Evolutionary conservation across 1,284 basidiomycete species (phyloP).

Genomic region (Fomitiporia mediterranea): DNA sequence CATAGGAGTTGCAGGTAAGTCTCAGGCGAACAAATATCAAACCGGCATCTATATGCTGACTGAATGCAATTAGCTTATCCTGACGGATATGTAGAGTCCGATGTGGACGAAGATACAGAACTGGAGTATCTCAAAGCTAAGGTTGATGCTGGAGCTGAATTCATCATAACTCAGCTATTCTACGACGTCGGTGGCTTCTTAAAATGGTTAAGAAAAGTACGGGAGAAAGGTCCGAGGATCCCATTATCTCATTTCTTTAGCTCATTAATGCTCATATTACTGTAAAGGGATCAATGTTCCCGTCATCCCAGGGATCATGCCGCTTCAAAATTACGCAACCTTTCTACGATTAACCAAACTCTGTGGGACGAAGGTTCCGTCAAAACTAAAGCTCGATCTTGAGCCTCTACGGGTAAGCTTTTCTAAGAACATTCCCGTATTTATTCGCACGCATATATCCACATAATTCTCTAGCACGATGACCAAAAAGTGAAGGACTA

Average conservation of each 20-base stretch:
- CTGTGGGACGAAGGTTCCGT: slow-evolving; percentile 79
- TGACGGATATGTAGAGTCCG: slow-evolving; percentile 80
- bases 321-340: slow-evolving; percentile 93
- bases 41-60: slow-evolving; percentile 13
- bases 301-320: slow-evolving; percentile 96
- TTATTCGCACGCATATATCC: too few relatives aligned
- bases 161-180: slow-evolving; percentile 96
- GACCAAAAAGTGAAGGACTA: slow-evolving; percentile 90
- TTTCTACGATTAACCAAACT: slow-evolving; percentile 90
- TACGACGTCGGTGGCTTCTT: slow-evolving; percentile 90
- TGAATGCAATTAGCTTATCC: slow-evolving; percentile 68
- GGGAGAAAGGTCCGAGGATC: slow-evolving; percentile 55
- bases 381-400: slow-evolving; percentile 62
- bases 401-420: slow-evolving; percentile 74
- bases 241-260: not conserved
- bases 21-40: slow-evolving; percentile 14
- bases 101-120: slow-evolving; percentile 62
- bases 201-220: slow-evolving; percentile 70
- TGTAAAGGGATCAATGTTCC: slow-evolving; percentile 80
- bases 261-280: slow-evolving; percentile 19
- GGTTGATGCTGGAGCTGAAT: slow-evolving; percentile 92
- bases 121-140: slow-evolving; percentile 81
- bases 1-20: slow-evolving; percentile 81
- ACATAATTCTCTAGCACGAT: slow-evolving; percentile 62
- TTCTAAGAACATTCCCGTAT: slow-evolving; percentile 13